Base-by-base conservation (phyloP, 768 basidiomycete species). In the Dacryopinax spathularia region DNA sequence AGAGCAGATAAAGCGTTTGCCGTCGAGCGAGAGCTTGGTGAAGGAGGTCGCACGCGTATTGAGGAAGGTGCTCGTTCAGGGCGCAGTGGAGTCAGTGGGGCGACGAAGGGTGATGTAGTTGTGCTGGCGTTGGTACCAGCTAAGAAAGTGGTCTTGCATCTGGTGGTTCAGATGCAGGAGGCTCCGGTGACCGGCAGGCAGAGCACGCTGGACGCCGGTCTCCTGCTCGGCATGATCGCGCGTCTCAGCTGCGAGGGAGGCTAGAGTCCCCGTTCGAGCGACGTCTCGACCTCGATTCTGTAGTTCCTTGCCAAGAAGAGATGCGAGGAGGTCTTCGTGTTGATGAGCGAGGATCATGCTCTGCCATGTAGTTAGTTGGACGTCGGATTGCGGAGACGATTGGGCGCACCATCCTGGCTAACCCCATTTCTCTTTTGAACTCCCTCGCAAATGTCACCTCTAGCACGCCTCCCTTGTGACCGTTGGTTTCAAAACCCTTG, bases 391-490 rank as follows among this genome's bases (percentile, higher is more conserved):
- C n/a, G 22, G 10, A 56, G 25, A 27, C 4, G 29, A 5, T 5
- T 6, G 29, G 12, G 29, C 48, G 15, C 25, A 56, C 48, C 25
- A 56, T 13, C 25, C 48, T 22, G 10, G 48, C 3, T 7, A 56
- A 20, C 9, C 48, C 20, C 29, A 31, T 56, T 20, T 56, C 48
- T 13, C 48, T 3, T 29, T 56, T 56, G 13, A 70, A 73, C 27
- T 69, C 67, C 2, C 73, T 62, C 68, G 73, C 70, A 71, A 59
- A 59, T 13, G 48, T 59, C 7, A 33, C 33, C 33, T 59, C 48
- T 16, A 59, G 7, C 15, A 29, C 48, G 13, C 48, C 48, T 12
- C 33, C 33, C 6, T 33, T 33, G 48, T 59, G 48, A 25, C 33
- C 33, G 22, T 59, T 59, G 16, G 48, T 59, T 16, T 59, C 33